Base-by-base conservation (phyloP, 2,329 filamentous ascomycete genomes). In the Diplodia seriata region DNA sequence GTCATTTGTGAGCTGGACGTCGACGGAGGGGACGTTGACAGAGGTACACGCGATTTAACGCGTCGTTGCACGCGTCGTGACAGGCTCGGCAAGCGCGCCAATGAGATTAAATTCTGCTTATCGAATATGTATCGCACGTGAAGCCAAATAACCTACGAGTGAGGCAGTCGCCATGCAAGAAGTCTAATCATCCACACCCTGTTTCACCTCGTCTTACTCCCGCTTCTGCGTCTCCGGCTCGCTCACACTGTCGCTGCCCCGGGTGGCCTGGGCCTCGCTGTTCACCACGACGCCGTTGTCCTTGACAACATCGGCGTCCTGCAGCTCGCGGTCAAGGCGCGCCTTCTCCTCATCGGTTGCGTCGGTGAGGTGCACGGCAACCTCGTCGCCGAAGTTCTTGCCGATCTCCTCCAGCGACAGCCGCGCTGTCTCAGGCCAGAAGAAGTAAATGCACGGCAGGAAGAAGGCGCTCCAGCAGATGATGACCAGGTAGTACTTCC, bases 401-500 rank as follows among this genome's bases (percentile, higher is more conserved):
- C 76, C 79, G 29, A 84, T 80, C 69, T 84, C 82, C 68, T 84
- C 83, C 11, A 84, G 73, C 0, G 80, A 81, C 50, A 83, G 71
- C 75, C 70, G 67, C n/a, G 72, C 70, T 9, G 72, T 73, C 38
- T 73, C 71, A 9, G 71, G 72, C 67, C 68, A 82, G 73, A 78
- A 83, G 71, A 82, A 80, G 72, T 82, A 83, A 54, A 81, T 72
- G 72, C 23, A 68, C 18, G 81, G 81, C 69, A 82, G 77, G 68
- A 81, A 81, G 61, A 80, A 71, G 36, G 73, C 73, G 31, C 77
- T 82, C 68, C 68, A 69, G 50, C 51, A 53, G 47, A 69, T 68
- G 59, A 69, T 79, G 31, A 85, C 78, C 0, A 85, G 76, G 68
- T 83, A 84, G 71, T 83, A 85, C 72, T 83, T 84, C 83, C 83